Conservation (phyloP, 192 early-diverging fungal species). For the Pecoramyces ruminantium region DNA sequence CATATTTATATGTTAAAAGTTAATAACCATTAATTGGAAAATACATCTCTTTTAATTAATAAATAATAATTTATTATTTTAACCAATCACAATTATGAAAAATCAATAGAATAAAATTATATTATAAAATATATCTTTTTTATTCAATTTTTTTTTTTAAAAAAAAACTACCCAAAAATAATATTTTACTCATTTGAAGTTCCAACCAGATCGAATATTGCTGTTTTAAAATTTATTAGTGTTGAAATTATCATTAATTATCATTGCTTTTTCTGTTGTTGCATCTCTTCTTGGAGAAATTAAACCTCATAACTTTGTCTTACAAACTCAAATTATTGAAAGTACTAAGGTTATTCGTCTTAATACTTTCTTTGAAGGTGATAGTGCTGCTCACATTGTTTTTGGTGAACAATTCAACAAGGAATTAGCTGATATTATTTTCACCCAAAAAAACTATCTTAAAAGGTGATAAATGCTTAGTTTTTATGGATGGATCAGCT, state of each 20-base stretch:
- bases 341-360: slow-evolving; percentile 90
- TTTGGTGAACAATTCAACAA: slow-evolving; percentile 90
- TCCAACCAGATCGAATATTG: slow-evolving; percentile 91
- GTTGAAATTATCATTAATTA: slow-evolving; percentile 75
- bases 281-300: slow-evolving; percentile 91
- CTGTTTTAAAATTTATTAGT: slow-evolving; percentile 86
- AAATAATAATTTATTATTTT: too few relatives aligned
- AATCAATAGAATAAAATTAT: too few relatives aligned
- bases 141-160: too few relatives aligned
- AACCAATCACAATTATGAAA: too few relatives aligned
- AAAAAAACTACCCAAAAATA: too few relatives aligned
- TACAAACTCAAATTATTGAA: slow-evolving; percentile 90
- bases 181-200: slow-evolving; percentile 83
- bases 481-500: slow-evolving; percentile 97
- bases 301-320: slow-evolving; percentile 80
- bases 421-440: slow-evolving; percentile 54
- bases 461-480: slow-evolving; percentile 49
- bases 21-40: too few relatives aligned
- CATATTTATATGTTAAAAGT: too few relatives aligned
- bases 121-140: too few relatives aligned
- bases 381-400: slow-evolving; percentile 73
- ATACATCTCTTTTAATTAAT: too few relatives aligned
- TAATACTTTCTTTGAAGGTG: slow-evolving; percentile 86
- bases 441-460: slow-evolving; percentile 12
- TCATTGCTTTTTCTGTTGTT: slow-evolving; percentile 93